Conservation (phyloP, 148 eudicot species). For the Diospyros lotus region DNA sequence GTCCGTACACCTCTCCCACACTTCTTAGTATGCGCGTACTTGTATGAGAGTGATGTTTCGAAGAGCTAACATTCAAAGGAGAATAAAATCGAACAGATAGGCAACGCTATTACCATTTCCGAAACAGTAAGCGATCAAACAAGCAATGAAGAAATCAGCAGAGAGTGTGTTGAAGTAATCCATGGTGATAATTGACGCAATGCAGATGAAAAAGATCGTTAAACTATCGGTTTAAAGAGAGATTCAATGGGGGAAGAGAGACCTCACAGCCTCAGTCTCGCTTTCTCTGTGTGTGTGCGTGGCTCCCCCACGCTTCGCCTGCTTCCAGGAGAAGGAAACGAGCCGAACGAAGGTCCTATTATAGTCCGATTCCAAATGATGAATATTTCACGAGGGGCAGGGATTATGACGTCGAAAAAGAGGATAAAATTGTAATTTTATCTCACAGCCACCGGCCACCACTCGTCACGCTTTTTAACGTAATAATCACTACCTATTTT, state of each 20-base stretch:
- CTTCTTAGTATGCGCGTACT: neutral
- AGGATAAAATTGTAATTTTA: too few species aligned
- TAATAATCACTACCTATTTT: too few species aligned
- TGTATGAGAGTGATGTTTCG: neutral
- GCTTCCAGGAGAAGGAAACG: neutral
- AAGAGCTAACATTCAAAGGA: neutral
- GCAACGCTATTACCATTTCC: neutral
- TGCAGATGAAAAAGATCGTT: neutral
- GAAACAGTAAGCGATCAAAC: slow-evolving; percentile 3
- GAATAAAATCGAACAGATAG: neutral
- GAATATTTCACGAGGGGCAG: too few species aligned
- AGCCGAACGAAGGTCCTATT: too few species aligned
- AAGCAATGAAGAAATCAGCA: neutral
- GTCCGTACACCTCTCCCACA: neutral
- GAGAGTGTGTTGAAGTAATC: neutral
- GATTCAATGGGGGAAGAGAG: too few species aligned
- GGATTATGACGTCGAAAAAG: too few species aligned
- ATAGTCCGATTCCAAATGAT: too few species aligned
- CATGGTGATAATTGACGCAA: neutral
- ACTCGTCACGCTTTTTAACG: too few species aligned
- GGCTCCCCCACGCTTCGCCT: neutral
- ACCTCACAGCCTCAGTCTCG: neutral
- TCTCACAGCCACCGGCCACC: too few species aligned
- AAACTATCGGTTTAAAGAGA: neutral
- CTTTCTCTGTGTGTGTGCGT: neutral